Base-by-base conservation (phyloP, 495 filamentous ascomycete genomes). In the Choiromyces venosus region DNA sequence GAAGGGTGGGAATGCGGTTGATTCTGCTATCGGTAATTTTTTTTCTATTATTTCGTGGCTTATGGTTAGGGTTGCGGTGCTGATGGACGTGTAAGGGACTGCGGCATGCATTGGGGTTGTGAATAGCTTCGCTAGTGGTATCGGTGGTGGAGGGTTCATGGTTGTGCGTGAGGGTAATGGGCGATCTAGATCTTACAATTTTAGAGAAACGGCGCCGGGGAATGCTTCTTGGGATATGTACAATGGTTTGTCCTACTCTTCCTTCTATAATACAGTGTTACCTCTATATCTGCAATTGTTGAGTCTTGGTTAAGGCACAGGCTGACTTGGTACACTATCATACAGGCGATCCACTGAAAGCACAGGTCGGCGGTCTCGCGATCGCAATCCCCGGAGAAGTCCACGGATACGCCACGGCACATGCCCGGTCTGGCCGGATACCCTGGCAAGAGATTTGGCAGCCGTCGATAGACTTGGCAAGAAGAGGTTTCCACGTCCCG, bases 131-230 rank as follows among this genome's bases (percentile, higher is more conserved):
- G 71, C 80, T 7, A 76, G 72, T 37, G 80, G 80, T 21, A 66
- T 81, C 25, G 80, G 80, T 37, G 80, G 80, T 18, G 80, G 80
- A 16, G 80, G 80, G 33, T 81, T 81, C 68, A 75, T 80, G 76
- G 80, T 81, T 18, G 71, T 75, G 61, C 73, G 79, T 39, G 74
- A 69, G 25, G 65, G 66, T 14, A 56, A 79, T 67, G 80, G 80
- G 0, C 70, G 71, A 36, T 76, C 73, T n/a, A 81, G 74, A 37
- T 73, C 71, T 65, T 81, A 81, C 67, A 81, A 81, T 72, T 81
- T 81, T 46, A 67, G 80, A 16, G 80, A 81, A 70, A 73, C 68
- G 67, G 80, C 80, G 0, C 80, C 80, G 10, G 74, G 66, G 33
- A 71, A 44, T 36, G 75, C 76, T 12, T 65, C 64, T 0, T 72